Evolutionary conservation across 352 stramenopile genomes (phyloP).

Genomic region (Albugo candida): DNA sequence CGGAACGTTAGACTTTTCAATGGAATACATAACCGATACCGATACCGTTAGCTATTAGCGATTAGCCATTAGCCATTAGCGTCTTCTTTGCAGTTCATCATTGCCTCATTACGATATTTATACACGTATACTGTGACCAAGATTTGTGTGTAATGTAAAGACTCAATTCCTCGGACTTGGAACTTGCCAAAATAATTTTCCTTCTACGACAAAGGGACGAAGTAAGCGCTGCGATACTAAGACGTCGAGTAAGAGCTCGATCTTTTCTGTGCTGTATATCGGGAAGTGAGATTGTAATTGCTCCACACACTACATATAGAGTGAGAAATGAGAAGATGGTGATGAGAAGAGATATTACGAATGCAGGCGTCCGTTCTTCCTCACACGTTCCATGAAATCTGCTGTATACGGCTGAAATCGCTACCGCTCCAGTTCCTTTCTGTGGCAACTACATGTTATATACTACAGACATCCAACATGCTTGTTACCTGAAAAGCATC

Average conservation of each 20-base stretch:
- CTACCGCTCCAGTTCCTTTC: conserved; percentile 54
- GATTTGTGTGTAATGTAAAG: too few species aligned
- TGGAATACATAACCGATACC: too few species aligned
- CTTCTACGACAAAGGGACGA: conserved; percentile 66
- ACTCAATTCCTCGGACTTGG: not conserved
- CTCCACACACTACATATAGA: conserved; percentile 25
- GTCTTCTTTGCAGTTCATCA: too few species aligned
- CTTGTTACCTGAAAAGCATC: conserved; percentile 42
- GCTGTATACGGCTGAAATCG: conserved; percentile 70
- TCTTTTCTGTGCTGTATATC: conserved; percentile 41
- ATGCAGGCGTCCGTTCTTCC: conserved; percentile 29
- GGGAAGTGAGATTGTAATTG: conserved; percentile 48
- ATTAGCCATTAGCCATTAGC: too few species aligned
- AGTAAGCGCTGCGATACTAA: conserved; percentile 53
- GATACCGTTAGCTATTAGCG: too few species aligned
- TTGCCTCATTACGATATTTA: too few species aligned
- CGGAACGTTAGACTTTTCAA: too few species aligned
- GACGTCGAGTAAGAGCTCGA: conserved; percentile 60
- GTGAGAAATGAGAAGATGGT: conserved; percentile 1
- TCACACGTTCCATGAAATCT: conserved; percentile 47
- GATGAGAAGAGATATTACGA: conserved; percentile 13
- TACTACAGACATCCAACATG: not conserved
- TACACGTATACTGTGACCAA: too few species aligned
- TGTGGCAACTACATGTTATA: conserved; percentile 4
- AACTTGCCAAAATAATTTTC: conserved; percentile 72